Base-by-base conservation (phyloP, 306 rosid genomes). In the Fragaria vesca region DNA sequence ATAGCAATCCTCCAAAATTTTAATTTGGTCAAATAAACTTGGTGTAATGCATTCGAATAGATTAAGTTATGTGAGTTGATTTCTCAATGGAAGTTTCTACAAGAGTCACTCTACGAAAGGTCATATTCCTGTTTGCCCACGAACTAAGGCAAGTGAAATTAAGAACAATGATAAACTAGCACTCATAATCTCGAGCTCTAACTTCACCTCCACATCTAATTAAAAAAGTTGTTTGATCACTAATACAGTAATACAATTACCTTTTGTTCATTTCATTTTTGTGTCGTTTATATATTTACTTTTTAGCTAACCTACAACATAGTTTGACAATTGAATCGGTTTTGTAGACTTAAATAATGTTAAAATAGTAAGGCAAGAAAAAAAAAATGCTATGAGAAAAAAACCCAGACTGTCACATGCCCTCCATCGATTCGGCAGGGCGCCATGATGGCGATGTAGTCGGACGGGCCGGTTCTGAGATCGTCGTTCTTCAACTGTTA, bases 1-100 rank as follows among this genome's bases (percentile, higher is more conserved):
- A 42, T 4, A 20, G 20, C 21, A 71, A 15, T 17, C 36, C 0
- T 43, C 36, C 51, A 15, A 38, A 60, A 61, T 8, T 45, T 47
- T 71, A 62, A 60, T 71, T 71, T 1, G 69, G 52, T 20, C 52
- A 71, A 78, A 45, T 20, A 18, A 47, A 21, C 10, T 71, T 78
- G 28, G 10, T 24, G 34, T 28, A 30, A 12, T 51, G 34, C 52
- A 50, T 48, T 65, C 78, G 36, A 72, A 10, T 24, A 21, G 26
- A 72, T 54, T 50, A 12, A 48, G 24, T 2, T 48, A 24, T 15
- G 55, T 38, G 24, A 21, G 34, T 79, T 72, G 69, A 78, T 58
- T 61, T 74, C 40, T 61, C 52, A 50, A 21, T 18, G 1, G 73
- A 66, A 50, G 12, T 45, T 72, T 63, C 24, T 65, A 0, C 11